phyloP scores from a whole-genome alignment of 2,329 filamentous ascomycete genomes.

The Beauveria sp. region DNA sequence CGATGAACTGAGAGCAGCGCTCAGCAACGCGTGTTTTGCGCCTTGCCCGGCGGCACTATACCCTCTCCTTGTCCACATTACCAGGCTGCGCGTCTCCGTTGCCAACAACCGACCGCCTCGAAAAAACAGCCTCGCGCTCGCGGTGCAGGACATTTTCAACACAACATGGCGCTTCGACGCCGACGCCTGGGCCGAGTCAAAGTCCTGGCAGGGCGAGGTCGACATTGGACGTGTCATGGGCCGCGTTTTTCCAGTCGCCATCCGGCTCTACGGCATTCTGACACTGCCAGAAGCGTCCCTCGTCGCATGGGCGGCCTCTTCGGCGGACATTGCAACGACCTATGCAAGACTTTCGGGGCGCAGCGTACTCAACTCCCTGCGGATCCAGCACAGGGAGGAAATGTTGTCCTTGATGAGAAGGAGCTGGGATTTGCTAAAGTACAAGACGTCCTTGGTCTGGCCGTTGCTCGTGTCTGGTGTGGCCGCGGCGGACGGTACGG shows the following conservation, averaged over 20 bases:
- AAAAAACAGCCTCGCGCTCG: background rate
- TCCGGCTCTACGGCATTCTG: background rate
- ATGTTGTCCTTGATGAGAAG: background rate
- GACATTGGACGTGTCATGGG: background rate
- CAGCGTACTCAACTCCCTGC: background rate
- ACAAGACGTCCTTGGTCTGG: background rate
- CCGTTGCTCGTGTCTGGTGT: background rate
- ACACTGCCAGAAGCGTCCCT: background rate
- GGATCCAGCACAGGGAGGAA: background rate
- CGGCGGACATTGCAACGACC: background rate
- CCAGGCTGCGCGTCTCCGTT: background rate
- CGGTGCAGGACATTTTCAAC: background rate
- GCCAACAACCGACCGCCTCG: background rate
- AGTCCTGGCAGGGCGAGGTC: background rate
- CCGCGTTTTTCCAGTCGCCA: background rate
- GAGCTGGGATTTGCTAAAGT: background rate
- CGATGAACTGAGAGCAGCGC: background rate
- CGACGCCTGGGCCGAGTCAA: background rate
- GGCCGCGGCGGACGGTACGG: background rate
- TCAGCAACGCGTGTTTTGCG: conserved; percentile 1
- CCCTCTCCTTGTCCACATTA: background rate
- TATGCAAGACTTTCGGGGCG: background rate
- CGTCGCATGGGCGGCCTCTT: background rate
- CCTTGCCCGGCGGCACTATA: background rate
- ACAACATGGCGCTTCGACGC: background rate